phyloP scores from a whole-genome alignment of 371 early-diverging fungal genomes.

The Circinella minor region DNA sequence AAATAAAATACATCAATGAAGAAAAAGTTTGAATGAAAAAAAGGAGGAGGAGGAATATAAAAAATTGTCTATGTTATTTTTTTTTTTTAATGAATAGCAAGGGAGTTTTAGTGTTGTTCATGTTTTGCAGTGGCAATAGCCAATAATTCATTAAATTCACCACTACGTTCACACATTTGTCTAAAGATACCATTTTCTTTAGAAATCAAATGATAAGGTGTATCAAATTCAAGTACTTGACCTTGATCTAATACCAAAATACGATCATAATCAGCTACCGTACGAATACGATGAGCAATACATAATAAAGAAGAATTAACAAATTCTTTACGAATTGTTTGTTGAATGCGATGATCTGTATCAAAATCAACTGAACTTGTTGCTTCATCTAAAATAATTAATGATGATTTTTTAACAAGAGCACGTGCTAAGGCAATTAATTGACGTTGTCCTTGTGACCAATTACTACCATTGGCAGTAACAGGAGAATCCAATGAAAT shows the following conservation, averaged over 20 bases:
- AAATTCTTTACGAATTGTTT: constrained; percentile 74
- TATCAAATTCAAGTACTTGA: constrained; percentile 76
- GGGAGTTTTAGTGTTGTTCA: background rate
- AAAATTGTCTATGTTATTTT: background rate
- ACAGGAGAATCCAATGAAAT: constrained; percentile 64
- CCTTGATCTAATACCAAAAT: constrained; percentile 88
- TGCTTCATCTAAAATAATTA: constrained; percentile 90
- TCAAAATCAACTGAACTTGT: constrained; percentile 81
- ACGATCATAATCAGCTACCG: constrained; percentile 89
- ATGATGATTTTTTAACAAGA: constrained; percentile 70
- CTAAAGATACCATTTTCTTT: constrained; percentile 62
- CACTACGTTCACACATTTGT: constrained; percentile 72
- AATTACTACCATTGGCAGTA: constrained; percentile 76
- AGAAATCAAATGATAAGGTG: constrained; percentile 63
- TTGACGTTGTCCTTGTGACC: constrained; percentile 91
- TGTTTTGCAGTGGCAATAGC: constrained; percentile 31
- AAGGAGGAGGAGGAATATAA: too few relatives aligned
- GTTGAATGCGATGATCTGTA: constrained; percentile 79
- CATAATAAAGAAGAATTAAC: constrained; percentile 71
- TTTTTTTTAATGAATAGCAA: too few relatives aligned
- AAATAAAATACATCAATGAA: too few relatives aligned
- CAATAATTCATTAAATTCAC: constrained; percentile 56
- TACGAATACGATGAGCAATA: constrained; percentile 84
- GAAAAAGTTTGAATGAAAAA: too few relatives aligned
- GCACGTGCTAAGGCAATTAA: constrained; percentile 88